Conservation (phyloP, 2,329 filamentous ascomycete genomes). For the Macroventuria anomochaeta region DNA sequence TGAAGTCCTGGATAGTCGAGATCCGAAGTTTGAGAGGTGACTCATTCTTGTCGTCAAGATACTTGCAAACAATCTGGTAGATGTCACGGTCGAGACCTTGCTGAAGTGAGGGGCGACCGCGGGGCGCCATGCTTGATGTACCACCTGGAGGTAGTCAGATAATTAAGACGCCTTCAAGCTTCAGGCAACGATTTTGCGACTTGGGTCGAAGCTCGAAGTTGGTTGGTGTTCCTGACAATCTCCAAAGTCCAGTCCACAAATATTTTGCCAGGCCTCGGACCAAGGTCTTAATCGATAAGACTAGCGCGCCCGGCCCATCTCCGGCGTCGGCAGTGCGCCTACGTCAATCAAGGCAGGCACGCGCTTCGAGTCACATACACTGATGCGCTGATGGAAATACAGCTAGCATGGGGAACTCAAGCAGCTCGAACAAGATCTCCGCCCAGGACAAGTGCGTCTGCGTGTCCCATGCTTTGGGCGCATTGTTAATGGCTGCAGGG, state of each 20-base stretch:
- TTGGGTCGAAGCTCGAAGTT: not conserved
- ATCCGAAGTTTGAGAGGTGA: conserved; percentile 61
- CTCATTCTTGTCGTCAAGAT: conserved; percentile 69
- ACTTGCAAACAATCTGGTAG: conserved; percentile 78
- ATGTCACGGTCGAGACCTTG: conserved; percentile 59
- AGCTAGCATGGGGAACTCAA: conserved; percentile 67
- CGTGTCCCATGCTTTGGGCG: not conserved
- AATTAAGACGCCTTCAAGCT: not conserved
- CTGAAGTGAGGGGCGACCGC: conserved; percentile 42
- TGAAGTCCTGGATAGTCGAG: conserved; percentile 73
- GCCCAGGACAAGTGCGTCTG: conserved; percentile 81
- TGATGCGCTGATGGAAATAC: conserved; percentile 31
- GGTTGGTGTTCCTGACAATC: conserved; percentile 6
- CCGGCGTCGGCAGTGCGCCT: conserved; percentile 17
- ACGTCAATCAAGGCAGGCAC: conserved; percentile 37
- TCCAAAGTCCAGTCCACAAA: conserved; percentile 25
- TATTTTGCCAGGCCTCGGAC: conserved; percentile 27
- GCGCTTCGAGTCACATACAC: conserved; percentile 23
- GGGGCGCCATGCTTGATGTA: conserved; percentile 31
- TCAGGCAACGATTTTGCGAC: not conserved
- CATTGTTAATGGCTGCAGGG: conserved; percentile 60
- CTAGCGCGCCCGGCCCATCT: conserved; percentile 20
- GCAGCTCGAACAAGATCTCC: conserved; percentile 70
- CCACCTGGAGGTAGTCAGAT: not conserved
- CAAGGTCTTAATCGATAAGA: conserved; percentile 41